phyloP scores from a whole-genome alignment of 192 early-diverging fungal genomes.

The Tieghemiomyces parasiticus region DNA sequence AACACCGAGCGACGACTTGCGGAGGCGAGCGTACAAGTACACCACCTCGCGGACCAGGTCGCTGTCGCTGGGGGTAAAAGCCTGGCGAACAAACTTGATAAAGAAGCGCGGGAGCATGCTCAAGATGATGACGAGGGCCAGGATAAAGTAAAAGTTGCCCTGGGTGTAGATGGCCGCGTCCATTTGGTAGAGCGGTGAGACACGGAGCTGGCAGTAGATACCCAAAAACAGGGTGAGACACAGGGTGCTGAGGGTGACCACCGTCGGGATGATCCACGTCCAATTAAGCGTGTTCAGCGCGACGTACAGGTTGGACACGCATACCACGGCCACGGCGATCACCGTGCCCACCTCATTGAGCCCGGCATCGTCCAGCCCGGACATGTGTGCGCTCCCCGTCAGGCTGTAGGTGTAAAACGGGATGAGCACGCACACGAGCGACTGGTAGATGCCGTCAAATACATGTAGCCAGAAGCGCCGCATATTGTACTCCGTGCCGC shows the following conservation, averaged over 20 bases:
- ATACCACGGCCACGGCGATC: conserved; percentile 52
- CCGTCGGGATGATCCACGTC: conserved; percentile 48
- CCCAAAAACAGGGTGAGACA: conserved; percentile 41
- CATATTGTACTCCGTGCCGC: conserved; percentile 53
- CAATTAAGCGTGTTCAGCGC: conserved; percentile 55
- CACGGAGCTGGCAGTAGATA: conserved; percentile 37
- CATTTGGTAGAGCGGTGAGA: conserved; percentile 34
- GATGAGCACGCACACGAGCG: conserved; percentile 48
- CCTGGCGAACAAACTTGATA: conserved; percentile 47
- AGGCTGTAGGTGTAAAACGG: conserved; percentile 37
- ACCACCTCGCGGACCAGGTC: conserved; percentile 75
- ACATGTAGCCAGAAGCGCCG: conserved; percentile 62
- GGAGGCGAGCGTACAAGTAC: conserved; percentile 4
- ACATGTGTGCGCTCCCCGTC: conserved; percentile 26
- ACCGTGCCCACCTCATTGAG: conserved; percentile 46
- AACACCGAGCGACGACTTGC: no score
- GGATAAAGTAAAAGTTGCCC: conserved; percentile 50
- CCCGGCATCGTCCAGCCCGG: conserved; percentile 40
- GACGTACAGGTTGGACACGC: conserved; percentile 67
- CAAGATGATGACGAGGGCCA: conserved; percentile 36
- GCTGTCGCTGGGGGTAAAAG: conserved; percentile 62
- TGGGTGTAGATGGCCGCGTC: conserved; percentile 41
- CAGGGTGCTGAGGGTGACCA: conserved; percentile 30
- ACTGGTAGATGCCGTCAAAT: conserved; percentile 56
- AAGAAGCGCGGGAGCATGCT: conserved; percentile 63